These are phyloP conservation scores for Trichoderma asperellum DNA, from an alignment of 2,329 filamentous ascomycete species.

Conservation along the genomic window DNA sequence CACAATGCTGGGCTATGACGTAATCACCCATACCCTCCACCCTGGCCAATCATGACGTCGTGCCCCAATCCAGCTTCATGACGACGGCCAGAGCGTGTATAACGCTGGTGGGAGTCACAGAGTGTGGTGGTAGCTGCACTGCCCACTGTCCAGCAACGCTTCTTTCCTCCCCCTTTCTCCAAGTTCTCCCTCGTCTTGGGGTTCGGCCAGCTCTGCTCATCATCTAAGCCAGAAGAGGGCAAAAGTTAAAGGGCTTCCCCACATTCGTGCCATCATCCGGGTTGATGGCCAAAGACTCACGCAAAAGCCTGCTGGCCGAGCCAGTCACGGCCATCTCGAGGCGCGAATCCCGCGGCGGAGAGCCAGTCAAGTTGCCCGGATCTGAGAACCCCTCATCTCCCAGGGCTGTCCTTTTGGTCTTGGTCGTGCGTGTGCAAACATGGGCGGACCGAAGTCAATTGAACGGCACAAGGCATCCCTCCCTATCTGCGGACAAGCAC, in stretches of 20 bases:
- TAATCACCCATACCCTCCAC: constrained; percentile 21
- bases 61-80: neutral
- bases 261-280: constrained; percentile 3
- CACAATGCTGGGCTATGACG: constrained; percentile 20
- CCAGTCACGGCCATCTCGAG: constrained; percentile 7
- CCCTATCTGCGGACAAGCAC: neutral
- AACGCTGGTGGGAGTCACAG: neutral
- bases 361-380: constrained; percentile 10
- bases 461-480: neutral
- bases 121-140: neutral
- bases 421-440: constrained; percentile 13
- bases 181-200: neutral
- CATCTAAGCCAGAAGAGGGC: constrained; percentile 10
- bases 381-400: neutral
- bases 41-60: constrained; percentile 15
- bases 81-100: neutral
- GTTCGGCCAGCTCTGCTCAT: neutral
- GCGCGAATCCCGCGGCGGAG: neutral
- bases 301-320: neutral
- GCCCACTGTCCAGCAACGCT: neutral
- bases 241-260: constrained; percentile 6
- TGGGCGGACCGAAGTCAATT: constrained; percentile 19
- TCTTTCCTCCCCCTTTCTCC: neutral
- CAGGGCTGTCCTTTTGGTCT: neutral
- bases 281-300: constrained; percentile 7